These are phyloP conservation scores for Fallopia convolvulus DNA, from an alignment of 148 eudicot species.

Conservation along the genomic window DNA sequence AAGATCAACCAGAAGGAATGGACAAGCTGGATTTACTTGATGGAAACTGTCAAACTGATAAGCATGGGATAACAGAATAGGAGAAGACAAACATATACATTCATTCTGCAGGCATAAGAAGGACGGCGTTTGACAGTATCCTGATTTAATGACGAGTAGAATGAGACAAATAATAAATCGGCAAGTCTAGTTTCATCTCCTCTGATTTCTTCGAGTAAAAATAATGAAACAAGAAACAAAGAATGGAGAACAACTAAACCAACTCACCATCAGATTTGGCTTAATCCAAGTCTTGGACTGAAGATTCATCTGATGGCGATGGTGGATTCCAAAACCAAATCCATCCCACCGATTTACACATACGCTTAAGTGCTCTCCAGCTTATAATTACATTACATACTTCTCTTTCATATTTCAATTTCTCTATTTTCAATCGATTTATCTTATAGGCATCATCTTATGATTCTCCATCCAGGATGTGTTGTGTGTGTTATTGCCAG, in stretches of 20 bases:
- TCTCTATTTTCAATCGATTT: background rate
- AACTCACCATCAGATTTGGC: slow-evolving; percentile 5
- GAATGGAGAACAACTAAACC: background rate
- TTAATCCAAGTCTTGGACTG: background rate
- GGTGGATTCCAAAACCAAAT: background rate
- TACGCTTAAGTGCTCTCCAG: background rate
- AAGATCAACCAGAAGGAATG: background rate
- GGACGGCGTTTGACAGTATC: background rate
- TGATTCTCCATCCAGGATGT: background rate
- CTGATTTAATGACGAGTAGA: background rate
- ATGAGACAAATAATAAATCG: background rate
- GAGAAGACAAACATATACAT: background rate
- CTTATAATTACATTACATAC: background rate
- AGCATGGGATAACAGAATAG: background rate
- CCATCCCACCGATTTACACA: background rate
- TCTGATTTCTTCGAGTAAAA: background rate
- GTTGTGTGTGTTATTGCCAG: background rate
- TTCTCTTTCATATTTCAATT: background rate
- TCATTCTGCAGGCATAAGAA: background rate
- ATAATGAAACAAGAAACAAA: background rate
- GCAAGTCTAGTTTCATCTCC: background rate
- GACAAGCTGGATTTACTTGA: background rate
- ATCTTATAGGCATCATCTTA: background rate
- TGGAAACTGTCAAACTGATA: background rate
- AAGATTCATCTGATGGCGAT: background rate